phyloP scores from a whole-genome alignment of 1,139 yeast genomes.

The Yamadazyma sp. region DNA sequence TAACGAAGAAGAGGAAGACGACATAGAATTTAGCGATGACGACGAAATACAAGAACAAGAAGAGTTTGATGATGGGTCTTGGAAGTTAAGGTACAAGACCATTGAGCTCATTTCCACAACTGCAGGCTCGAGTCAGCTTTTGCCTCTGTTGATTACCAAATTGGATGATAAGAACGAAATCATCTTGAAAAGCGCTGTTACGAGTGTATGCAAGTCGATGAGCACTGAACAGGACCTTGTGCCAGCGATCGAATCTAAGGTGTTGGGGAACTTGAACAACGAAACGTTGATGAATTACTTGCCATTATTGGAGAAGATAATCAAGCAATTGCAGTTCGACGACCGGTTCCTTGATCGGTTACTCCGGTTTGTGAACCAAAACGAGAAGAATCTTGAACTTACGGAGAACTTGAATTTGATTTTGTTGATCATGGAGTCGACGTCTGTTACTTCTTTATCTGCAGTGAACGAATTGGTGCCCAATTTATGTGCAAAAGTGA shows the following conservation, averaged over 20 bases:
- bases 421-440: slow-evolving; percentile 6
- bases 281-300: slow-evolving; percentile 12
- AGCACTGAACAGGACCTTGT: slow-evolving; percentile 4
- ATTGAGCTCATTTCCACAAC: slow-evolving; percentile 38
- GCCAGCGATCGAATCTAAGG: slow-evolving; percentile 9
- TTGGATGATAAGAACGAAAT: slow-evolving; percentile 40
- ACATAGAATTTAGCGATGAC: slow-evolving; percentile 41
- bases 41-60: slow-evolving; percentile 26
- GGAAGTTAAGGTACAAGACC: slow-evolving; percentile 66
- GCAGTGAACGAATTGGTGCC: slow-evolving; percentile 5
- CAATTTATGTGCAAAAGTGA: slow-evolving; percentile 7
- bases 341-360: slow-evolving; percentile 9
- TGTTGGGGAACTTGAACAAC: slow-evolving; percentile 12
- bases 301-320: slow-evolving; percentile 11
- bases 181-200: slow-evolving; percentile 41
- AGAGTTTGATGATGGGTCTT: slow-evolving; percentile 56
- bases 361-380: slow-evolving; percentile 11
- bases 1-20: slow-evolving; percentile 33
- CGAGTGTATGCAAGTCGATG: slow-evolving; percentile 18
- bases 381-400: slow-evolving; percentile 15
- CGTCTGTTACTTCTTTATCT: neutral
- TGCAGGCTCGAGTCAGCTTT: slow-evolving; percentile 2
- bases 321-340: slow-evolving; percentile 6
- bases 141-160: slow-evolving; percentile 9
- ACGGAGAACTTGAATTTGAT: slow-evolving; percentile 14